phyloP scores from a whole-genome alignment of 345 rosid genomes.

The Litchi chinensis region DNA sequence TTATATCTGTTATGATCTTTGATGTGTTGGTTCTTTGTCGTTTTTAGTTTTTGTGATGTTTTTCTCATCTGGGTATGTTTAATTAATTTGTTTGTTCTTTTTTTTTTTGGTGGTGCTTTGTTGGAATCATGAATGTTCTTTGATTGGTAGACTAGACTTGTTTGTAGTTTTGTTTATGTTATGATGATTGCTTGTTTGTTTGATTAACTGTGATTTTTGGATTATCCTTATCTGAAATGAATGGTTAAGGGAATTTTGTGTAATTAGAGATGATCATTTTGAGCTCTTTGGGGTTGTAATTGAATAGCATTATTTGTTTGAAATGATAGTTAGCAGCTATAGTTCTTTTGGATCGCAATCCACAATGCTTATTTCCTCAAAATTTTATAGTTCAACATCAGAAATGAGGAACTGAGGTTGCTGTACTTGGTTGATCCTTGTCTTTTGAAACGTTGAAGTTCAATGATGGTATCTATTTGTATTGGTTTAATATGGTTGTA shows the following conservation, averaged over 20 bases:
- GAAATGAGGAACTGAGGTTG: not conserved
- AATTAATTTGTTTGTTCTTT: conserved; percentile 15
- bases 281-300: not conserved
- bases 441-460: not conserved
- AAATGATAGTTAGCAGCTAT: not conserved
- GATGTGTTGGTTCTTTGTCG: conserved; percentile 14
- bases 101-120: not conserved
- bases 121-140: not conserved
- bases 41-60: conserved; percentile 18
- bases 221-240: not conserved
- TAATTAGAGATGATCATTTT: not conserved
- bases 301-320: conserved; percentile 1
- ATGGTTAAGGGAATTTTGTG: conserved; percentile 4
- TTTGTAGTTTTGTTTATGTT: not conserved
- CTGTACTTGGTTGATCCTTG: not conserved
- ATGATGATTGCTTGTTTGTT: not conserved
- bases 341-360: not conserved
- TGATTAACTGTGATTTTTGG: not conserved
- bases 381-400: not conserved
- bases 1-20: not conserved
- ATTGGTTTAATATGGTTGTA: not conserved
- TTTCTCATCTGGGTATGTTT: conserved; percentile 31
- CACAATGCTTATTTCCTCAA: not conserved
- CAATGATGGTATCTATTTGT: not conserved
- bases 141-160: not conserved